These are phyloP conservation scores for Colletotrichum sp. DNA, from an alignment of 2,329 filamentous ascomycete species.

Conservation along the genomic window DNA sequence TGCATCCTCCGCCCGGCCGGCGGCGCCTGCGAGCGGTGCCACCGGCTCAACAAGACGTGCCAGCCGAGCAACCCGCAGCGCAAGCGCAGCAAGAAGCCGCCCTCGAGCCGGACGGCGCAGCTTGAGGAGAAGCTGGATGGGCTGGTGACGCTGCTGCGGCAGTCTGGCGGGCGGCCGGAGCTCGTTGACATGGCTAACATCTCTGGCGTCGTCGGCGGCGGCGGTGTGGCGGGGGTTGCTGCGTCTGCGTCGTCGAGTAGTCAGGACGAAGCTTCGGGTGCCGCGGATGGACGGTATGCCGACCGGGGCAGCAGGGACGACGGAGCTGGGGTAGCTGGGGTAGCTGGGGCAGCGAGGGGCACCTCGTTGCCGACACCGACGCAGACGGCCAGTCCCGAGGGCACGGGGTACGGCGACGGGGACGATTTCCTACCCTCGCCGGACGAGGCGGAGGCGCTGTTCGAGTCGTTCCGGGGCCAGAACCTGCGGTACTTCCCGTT, in stretches of 20 bases:
- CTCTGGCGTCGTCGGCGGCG: neutral
- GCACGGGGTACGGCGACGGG: neutral
- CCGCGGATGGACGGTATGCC: neutral
- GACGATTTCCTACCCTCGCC: constrained; percentile 3
- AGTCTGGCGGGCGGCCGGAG: constrained; percentile 1
- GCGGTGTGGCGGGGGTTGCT: neutral
- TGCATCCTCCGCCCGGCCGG: constrained; percentile 40
- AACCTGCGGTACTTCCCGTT: constrained; percentile 34
- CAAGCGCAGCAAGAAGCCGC: constrained; percentile 25
- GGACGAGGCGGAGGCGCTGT: constrained; percentile 15
- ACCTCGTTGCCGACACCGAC: constrained; percentile 9
- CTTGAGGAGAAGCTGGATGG: constrained; percentile 34
- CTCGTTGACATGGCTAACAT: neutral
- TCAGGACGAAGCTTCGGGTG: neutral
- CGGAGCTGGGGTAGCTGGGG: neutral
- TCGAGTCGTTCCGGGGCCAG: constrained; percentile 25
- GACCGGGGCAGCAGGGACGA: neutral
- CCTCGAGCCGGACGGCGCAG: constrained; percentile 22
- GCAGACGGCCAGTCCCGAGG: constrained; percentile 7
- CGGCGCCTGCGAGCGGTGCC: constrained; percentile 42
- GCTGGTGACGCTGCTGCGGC: constrained; percentile 30
- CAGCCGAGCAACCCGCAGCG: constrained; percentile 40
- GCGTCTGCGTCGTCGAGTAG: neutral
- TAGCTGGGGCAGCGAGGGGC: neutral
- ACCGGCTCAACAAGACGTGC: constrained; percentile 45